Percentiles rank a stretch among this genome's conserved stretches.
Evolutionary conservation across 2,329 filamentous ascomycete genomes (phyloP).

Genomic region (Aspergillus sergii): DNA sequence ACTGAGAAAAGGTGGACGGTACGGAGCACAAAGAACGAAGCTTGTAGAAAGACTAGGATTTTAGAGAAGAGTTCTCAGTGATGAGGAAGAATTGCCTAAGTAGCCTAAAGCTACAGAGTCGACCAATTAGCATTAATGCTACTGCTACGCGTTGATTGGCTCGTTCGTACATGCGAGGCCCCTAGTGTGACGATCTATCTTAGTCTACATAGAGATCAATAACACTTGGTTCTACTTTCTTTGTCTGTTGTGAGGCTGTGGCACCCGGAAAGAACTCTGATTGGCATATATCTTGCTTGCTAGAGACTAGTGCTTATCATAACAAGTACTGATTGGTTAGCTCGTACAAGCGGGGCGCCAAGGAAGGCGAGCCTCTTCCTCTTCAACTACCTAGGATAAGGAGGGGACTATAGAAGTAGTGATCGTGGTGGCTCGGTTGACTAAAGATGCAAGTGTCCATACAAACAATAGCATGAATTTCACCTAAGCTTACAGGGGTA

Average conservation of each 20-base stretch:
- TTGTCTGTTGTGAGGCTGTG: too few species aligned
- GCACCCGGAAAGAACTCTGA: too few species aligned
- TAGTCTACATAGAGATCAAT: too few species aligned
- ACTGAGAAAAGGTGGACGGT: not conserved
- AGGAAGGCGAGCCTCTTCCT: not conserved
- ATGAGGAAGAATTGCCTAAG: not conserved
- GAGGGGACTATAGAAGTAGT: not conserved
- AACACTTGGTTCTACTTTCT: too few species aligned
- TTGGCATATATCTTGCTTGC: not conserved
- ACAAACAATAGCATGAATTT: not conserved
- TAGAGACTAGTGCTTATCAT: not conserved
- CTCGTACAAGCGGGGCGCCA: slow-evolving; percentile 12
- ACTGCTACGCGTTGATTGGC: slow-evolving; percentile 4
- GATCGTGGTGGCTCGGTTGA: not conserved
- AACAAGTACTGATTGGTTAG: slow-evolving; percentile 8
- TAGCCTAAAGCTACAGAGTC: not conserved
- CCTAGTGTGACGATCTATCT: too few species aligned
- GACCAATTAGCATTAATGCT: not conserved
- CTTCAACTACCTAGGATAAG: not conserved
- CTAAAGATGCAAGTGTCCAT: not conserved
- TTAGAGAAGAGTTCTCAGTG: not conserved
- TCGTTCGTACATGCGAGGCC: slow-evolving; percentile 12
- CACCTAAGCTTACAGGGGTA: not conserved
- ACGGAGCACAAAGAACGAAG: not conserved
- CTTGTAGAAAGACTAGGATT: not conserved